phyloP scores from a whole-genome alignment of 2,329 filamentous ascomycete species.

The Verruconis gallopava region DNA sequence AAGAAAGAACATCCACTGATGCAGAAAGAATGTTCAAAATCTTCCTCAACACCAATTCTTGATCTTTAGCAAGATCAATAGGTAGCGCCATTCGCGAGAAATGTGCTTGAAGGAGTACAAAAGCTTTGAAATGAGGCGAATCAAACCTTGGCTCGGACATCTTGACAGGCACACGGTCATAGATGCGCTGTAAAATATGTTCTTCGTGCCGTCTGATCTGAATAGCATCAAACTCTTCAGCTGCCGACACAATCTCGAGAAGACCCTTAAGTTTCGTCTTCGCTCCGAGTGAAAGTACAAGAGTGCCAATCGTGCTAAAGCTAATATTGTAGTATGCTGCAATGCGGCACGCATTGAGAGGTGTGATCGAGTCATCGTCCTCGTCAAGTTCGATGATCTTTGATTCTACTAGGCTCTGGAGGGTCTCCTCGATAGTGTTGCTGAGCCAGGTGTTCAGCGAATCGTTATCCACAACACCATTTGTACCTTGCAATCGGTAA shows the following conservation, averaged over 20 bases:
- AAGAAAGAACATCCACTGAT: conserved; percentile 87
- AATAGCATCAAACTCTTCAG: conserved; percentile 89
- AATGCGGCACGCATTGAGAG: conserved; percentile 94
- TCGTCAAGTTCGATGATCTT: conserved; percentile 95
- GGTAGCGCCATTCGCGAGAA: conserved; percentile 96
- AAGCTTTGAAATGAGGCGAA: conserved; percentile 96
- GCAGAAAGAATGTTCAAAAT: conserved; percentile 80
- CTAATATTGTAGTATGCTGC: conserved; percentile 99
- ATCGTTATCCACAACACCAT: conserved; percentile 69
- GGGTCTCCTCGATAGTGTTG: conserved; percentile 81
- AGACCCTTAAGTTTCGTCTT: conserved; percentile 95
- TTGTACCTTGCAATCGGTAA: conserved; percentile 77
- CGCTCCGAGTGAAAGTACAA: conserved; percentile 76
- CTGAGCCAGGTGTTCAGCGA: conserved; percentile 90
- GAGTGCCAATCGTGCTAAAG: conserved; percentile 98
- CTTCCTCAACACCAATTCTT: conserved; percentile 75
- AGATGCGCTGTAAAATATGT: conserved; percentile 74
- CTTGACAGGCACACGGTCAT: conserved; percentile 89
- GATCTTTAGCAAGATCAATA: conserved; percentile 89
- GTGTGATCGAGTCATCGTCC: conserved; percentile 69
- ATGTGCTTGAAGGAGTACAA: conserved; percentile 92
- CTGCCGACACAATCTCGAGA: conserved; percentile 90
- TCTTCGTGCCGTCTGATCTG: conserved; percentile 92
- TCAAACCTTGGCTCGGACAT: conserved; percentile 78
- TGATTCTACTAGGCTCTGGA: conserved; percentile 81